Conservation (phyloP, 1,284 basidiomycete species). For the Papiliotrema laurentii region DNA sequence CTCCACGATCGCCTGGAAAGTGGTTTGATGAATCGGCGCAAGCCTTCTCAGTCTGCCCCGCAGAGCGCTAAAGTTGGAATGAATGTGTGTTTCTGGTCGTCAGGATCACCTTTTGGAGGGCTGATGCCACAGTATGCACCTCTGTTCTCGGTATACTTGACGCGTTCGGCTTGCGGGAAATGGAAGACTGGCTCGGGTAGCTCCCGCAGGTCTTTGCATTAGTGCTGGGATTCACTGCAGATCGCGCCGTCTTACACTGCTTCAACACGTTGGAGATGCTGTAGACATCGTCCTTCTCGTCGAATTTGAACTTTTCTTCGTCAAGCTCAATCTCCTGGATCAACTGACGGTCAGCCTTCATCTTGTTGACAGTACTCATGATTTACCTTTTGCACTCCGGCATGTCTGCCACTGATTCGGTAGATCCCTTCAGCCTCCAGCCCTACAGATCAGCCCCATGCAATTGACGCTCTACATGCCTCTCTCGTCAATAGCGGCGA, state of each 20-base stretch:
- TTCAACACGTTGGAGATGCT: conserved; percentile 89
- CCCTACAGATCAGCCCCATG: conserved; percentile 46
- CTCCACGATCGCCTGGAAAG: conserved; percentile 78
- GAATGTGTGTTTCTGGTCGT: conserved; percentile 60
- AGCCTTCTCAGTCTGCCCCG: conserved; percentile 77
- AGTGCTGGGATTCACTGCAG: neutral
- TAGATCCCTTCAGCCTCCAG: conserved; percentile 72
- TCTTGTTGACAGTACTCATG: conserved; percentile 1
- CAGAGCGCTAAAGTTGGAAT: conserved; percentile 66
- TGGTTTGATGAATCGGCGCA: conserved; percentile 82
- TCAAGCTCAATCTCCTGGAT: conserved; percentile 86
- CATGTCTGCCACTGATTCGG: conserved; percentile 64
- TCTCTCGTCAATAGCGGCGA: conserved; percentile 74
- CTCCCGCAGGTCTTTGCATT: conserved; percentile 61
- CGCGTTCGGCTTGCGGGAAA: conserved; percentile 73
- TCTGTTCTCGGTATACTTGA: conserved; percentile 72
- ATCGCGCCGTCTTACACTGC: conserved; percentile 50
- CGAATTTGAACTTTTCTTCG: conserved; percentile 77
- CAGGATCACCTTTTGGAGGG: conserved; percentile 5
- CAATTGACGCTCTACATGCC: conserved; percentile 18
- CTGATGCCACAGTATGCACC: conserved; percentile 48
- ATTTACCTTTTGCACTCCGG: conserved; percentile 71
- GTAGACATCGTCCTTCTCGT: conserved; percentile 73
- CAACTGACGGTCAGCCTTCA: conserved; percentile 53
- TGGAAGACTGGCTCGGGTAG: conserved; percentile 90